These are phyloP conservation scores for Aureobasidium sp. DNA, from an alignment of 2,329 filamentous ascomycete genomes.

Conservation along the genomic window DNA sequence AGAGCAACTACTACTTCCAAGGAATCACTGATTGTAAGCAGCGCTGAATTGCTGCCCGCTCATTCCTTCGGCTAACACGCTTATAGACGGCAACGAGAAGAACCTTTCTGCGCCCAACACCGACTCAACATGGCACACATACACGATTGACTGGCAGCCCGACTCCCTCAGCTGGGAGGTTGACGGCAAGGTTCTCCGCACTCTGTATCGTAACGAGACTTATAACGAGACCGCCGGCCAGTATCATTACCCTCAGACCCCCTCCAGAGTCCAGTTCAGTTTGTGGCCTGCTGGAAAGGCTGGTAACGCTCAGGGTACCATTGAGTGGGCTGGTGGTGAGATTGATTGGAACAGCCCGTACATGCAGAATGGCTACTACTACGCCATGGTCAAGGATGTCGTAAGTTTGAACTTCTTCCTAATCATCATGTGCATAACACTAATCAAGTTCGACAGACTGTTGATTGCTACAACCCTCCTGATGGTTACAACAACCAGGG, in stretches of 20 bases:
- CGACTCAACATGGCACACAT: slow-evolving; percentile 72
- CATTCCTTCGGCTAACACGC: slow-evolving; percentile 16
- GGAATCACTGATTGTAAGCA: slow-evolving; percentile 80
- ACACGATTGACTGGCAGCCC: slow-evolving; percentile 87
- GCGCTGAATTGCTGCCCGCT: background rate
- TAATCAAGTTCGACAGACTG: slow-evolving; percentile 25
- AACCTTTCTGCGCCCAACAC: slow-evolving; percentile 65
- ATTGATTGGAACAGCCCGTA: slow-evolving; percentile 77
- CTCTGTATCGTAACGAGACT: slow-evolving; percentile 65
- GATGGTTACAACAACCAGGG: slow-evolving; percentile 50
- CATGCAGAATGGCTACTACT: slow-evolving; percentile 87
- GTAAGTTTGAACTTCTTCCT: slow-evolving; percentile 18
- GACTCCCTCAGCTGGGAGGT: slow-evolving; percentile 80
- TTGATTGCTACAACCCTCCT: slow-evolving; percentile 82
- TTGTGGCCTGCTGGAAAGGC: slow-evolving; percentile 87
- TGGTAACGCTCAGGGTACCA: slow-evolving; percentile 71
- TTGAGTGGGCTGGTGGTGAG: slow-evolving; percentile 81
- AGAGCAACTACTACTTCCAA: slow-evolving; percentile 97
- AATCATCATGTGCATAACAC: background rate
- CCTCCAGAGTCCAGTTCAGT: slow-evolving; percentile 81
- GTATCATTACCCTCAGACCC: slow-evolving; percentile 86
- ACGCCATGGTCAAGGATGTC: slow-evolving; percentile 67
- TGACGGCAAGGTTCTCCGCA: slow-evolving; percentile 69
- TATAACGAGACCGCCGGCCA: slow-evolving; percentile 77
- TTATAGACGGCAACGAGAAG: slow-evolving; percentile 60